A percentile compares a stretch with the other conserved stretches of the same genome.
phyloP scores from a whole-genome alignment of 202 grass and related monocot genomes.

The Digitaria exilis region DNA sequence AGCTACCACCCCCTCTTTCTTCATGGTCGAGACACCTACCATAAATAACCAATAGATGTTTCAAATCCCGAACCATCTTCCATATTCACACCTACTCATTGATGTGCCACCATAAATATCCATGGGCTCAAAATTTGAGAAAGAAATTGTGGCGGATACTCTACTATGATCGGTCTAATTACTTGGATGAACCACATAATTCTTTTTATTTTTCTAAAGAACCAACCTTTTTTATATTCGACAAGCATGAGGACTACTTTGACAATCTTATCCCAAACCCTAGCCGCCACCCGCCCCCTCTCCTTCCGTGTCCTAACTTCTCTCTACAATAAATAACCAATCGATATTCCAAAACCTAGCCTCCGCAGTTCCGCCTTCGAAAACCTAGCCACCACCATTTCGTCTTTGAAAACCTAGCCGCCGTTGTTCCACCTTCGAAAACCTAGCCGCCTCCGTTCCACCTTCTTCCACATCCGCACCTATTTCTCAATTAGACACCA shows the following conservation, averaged over 20 bases:
- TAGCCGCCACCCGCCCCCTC: neutral
- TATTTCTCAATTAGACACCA: no score
- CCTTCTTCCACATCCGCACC: rapidly evolving
- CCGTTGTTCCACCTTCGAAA: rapidly evolving
- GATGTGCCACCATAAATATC: no score
- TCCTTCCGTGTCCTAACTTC: neutral
- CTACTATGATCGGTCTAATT: no score
- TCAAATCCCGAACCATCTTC: no score
- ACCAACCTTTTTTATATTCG: neutral
- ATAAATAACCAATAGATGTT: no score
- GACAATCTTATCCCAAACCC: neutral
- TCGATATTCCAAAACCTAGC: neutral
- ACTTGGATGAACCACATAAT: no score
- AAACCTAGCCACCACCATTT: no score
- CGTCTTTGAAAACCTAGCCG: neutral
- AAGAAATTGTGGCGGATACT: no score
- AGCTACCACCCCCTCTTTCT: no score
- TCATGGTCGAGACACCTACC: no score
- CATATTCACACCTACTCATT: no score
- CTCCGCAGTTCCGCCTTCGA: rapidly evolving
- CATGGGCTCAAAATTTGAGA: no score
- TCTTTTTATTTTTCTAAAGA: neutral
- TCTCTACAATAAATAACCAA: neutral
- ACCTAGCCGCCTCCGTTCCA: neutral
- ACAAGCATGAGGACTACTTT: neutral